phyloP scores from a whole-genome alignment of 2,329 filamentous ascomycete genomes.

The Xylaria hypoxylon region DNA sequence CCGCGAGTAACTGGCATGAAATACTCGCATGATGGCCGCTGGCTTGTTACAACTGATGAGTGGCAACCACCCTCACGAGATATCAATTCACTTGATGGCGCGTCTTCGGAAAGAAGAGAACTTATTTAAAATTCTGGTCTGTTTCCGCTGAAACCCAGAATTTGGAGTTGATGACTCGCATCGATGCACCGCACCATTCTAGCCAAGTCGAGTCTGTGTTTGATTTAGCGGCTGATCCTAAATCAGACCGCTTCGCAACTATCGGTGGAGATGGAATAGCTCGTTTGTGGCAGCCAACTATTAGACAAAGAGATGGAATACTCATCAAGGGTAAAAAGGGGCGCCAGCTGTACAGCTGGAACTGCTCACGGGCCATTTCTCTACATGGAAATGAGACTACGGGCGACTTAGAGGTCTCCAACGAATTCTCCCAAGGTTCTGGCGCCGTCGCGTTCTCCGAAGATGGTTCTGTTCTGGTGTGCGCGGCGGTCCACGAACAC shows the following conservation, averaged over 20 bases:
- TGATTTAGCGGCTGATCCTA: conserved; percentile 78
- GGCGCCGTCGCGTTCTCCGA: conserved; percentile 82
- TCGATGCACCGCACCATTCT: conserved; percentile 83
- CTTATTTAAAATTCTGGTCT: conserved; percentile 92
- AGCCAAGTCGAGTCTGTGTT: conserved; percentile 70
- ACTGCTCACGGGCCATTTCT: conserved; percentile 70
- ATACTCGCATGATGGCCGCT: conserved; percentile 83
- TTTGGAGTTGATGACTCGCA: conserved; percentile 83
- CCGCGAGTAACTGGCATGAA: conserved; percentile 81
- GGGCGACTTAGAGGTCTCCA: conserved; percentile 50
- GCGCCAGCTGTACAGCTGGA: conserved; percentile 78
- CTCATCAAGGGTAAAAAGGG: conserved; percentile 69
- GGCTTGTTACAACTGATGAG: conserved; percentile 92
- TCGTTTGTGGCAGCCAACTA: conserved; percentile 83
- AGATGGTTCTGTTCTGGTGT: conserved; percentile 85
- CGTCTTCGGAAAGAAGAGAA: conserved; percentile 70
- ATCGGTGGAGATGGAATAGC: conserved; percentile 83
- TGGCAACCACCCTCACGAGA: conserved; percentile 83
- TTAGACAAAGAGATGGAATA: conserved; percentile 75
- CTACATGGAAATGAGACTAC: conserved; percentile 58
- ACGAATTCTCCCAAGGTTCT: conserved; percentile 55
- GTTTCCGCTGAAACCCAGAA: conserved; percentile 65
- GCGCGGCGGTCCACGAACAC: conserved; percentile 66
- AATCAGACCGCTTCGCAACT: conserved; percentile 79
- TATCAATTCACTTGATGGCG: conserved; percentile 66